Percentiles rank a stretch among this genome's conserved stretches.
Evolutionary conservation across 1,139 yeast species (phyloP).

Genomic region (Zygosaccharomyces sapae): DNA sequence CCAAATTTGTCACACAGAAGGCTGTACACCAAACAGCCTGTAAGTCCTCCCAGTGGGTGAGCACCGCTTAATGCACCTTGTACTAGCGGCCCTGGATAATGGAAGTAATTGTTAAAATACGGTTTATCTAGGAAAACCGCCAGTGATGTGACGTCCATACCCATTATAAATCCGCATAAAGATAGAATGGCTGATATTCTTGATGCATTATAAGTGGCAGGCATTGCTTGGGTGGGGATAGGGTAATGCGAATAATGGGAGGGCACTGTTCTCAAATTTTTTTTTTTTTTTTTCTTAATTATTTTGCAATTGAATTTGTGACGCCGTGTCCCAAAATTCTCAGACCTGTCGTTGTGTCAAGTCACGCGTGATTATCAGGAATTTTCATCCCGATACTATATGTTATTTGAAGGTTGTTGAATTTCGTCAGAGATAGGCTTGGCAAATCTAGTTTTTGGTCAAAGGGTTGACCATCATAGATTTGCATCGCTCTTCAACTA

Average conservation of each 20-base stretch:
- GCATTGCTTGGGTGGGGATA: background rate
- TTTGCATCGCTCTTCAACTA: background rate
- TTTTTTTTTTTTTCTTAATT: background rate
- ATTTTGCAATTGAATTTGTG: background rate
- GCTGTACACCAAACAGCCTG: slow-evolving; percentile 37
- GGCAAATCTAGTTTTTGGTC: background rate
- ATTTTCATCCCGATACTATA: no score
- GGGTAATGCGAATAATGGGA: no score
- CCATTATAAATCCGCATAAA: slow-evolving; percentile 58
- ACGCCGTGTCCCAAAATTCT: background rate
- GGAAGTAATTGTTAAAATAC: slow-evolving; percentile 44
- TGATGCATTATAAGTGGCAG: slow-evolving; percentile 38
- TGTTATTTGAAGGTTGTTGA: background rate
- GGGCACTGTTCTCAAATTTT: background rate
- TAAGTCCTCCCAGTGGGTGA: slow-evolving; percentile 42
- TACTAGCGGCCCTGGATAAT: slow-evolving; percentile 40
- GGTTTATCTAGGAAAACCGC: slow-evolving; percentile 52
- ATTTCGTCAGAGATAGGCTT: background rate
- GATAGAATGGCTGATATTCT: slow-evolving; percentile 48
- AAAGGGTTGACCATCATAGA: background rate
- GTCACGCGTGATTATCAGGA: no score
- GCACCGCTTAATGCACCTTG: slow-evolving; percentile 44
- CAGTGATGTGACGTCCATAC: slow-evolving; percentile 66
- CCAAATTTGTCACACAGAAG: slow-evolving; percentile 32
- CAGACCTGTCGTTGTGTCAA: background rate